phyloP scores from a whole-genome alignment of 441 rosid genomes.

The Daphne laureola region DNA sequence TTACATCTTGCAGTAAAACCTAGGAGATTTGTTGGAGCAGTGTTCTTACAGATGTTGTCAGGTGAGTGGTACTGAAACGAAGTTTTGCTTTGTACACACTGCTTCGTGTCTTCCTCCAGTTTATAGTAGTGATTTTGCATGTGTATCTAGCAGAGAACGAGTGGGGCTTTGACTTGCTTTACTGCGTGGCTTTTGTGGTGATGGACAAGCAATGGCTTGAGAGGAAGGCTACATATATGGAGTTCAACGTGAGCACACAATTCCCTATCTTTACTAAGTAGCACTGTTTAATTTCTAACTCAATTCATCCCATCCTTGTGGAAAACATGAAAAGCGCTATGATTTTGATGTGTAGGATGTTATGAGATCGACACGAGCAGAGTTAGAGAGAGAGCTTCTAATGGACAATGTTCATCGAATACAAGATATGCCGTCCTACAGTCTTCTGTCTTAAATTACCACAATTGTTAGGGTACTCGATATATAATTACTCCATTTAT shows the following conservation, averaged over 20 bases:
- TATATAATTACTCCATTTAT: too few relatives aligned
- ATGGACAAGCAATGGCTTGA: slow-evolving; percentile 97
- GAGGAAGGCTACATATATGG: slow-evolving; percentile 88
- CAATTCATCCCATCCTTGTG: neutral
- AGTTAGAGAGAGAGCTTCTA: slow-evolving; percentile 80
- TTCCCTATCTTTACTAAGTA: neutral
- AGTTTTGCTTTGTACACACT: too few relatives aligned
- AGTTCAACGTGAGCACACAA: slow-evolving; percentile 66
- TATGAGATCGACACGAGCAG: slow-evolving; percentile 63
- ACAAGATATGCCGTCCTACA: slow-evolving; percentile 88
- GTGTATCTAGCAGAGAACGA: slow-evolving; percentile 90
- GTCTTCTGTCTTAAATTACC: slow-evolving; percentile 45
- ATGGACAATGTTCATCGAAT: slow-evolving; percentile 70
- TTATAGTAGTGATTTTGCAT: too few relatives aligned
- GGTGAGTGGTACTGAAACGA: slow-evolving; percentile 35
- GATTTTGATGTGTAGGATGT: slow-evolving; percentile 39
- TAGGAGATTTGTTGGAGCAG: slow-evolving; percentile 58
- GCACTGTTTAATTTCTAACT: neutral
- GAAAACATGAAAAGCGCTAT: neutral
- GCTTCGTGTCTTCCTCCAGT: too few relatives aligned
- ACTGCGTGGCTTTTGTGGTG: slow-evolving; percentile 74
- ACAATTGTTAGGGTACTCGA: too few relatives aligned
- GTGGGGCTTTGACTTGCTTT: slow-evolving; percentile 89
- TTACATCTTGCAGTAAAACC: slow-evolving; percentile 54
- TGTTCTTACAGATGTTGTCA: slow-evolving; percentile 80